Base-by-base conservation (phyloP, 169 alveolate genomes). In the Plasmodium knowlesi region DNA sequence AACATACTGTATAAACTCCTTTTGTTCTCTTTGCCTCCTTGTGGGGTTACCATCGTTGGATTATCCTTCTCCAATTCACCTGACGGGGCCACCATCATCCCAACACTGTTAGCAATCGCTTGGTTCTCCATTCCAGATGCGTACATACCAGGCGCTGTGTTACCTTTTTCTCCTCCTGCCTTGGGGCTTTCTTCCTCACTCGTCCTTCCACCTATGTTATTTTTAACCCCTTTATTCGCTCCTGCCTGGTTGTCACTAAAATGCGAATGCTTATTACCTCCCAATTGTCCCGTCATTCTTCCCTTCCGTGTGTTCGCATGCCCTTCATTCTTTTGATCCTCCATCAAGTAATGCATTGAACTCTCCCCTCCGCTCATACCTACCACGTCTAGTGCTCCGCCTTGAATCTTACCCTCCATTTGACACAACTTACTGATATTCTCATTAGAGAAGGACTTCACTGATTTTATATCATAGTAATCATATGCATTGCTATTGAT, bases 361-460 rank as follows among this genome's bases (percentile, higher is more conserved):
- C 72, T 3, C 14, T 19, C 72, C 4, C 73, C 32, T n/a, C 74
- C 34, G 28, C 19, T 61, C 0, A 61, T 22, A 1, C 22, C 22
- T 6, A 61, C 34, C 37, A n/a, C n/a, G 37, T 19, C 57, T n/a
- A 46, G 19, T 46, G 57, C 19, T 4, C 57, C 57, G 0, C 57
- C 57, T 46, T 46, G 57, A 46, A 22, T 83, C 32, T 10, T 71
- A 2, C 53, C 34, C 46, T 83, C 73, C 22, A 83, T 0, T 10
- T 71, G 50, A 3, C 92, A 83, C 10, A 83, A 19, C 41, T 83
- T 83, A 4, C 16, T 28, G 0, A 54, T 50, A 53, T 85, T 85
- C n/a, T 76, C 93, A 28, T 73, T 85, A 2, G 93, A 54, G 14
- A 85, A 85, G 3, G 93, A 85, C 41, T 85, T 85, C 25, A 74